Evolutionary conservation across 495 filamentous ascomycete genomes (phyloP).

Genomic region (Apodospora peruviana): DNA sequence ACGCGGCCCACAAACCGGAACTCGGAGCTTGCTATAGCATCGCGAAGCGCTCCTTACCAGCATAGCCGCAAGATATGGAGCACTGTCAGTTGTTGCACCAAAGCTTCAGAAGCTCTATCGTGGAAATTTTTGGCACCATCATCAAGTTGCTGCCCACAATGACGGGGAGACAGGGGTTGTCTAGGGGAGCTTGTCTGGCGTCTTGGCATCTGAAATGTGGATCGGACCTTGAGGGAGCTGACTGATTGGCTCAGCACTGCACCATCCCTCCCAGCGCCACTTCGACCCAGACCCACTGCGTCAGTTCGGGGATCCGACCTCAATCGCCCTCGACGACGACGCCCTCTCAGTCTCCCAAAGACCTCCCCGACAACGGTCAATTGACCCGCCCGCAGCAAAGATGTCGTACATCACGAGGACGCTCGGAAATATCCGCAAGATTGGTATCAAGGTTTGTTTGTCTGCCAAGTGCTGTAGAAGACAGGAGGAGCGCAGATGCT

Average conservation of each 20-base stretch:
- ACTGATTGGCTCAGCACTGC: slow-evolving; percentile 20
- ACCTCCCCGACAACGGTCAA: slow-evolving; percentile 18
- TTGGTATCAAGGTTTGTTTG: slow-evolving; percentile 71
- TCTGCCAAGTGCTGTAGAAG: neutral
- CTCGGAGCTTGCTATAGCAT: slow-evolving; percentile 26
- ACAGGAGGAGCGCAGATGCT: slow-evolving; percentile 16
- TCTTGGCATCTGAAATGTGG: slow-evolving; percentile 1
- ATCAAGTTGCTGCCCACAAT: neutral
- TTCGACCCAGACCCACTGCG: slow-evolving; percentile 14
- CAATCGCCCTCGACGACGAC: slow-evolving; percentile 3
- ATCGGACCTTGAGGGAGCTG: neutral
- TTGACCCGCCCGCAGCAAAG: slow-evolving; percentile 34
- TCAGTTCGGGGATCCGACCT: slow-evolving; percentile 13
- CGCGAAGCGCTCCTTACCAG: slow-evolving; percentile 26
- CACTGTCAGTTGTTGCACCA: neutral
- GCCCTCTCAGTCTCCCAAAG: neutral
- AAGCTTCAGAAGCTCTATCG: neutral
- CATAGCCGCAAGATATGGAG: slow-evolving; percentile 22
- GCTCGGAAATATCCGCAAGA: slow-evolving; percentile 74
- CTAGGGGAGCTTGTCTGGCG: neutral
- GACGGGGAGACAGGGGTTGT: neutral
- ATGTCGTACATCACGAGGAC: slow-evolving; percentile 94
- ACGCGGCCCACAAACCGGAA: slow-evolving; percentile 14
- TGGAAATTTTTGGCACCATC: neutral
- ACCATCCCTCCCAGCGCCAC: too few species aligned